Percentiles rank a stretch among this genome's conserved stretches.
Conservation (phyloP, 176 grass and related monocot species). For the Carex littledalei region DNA sequence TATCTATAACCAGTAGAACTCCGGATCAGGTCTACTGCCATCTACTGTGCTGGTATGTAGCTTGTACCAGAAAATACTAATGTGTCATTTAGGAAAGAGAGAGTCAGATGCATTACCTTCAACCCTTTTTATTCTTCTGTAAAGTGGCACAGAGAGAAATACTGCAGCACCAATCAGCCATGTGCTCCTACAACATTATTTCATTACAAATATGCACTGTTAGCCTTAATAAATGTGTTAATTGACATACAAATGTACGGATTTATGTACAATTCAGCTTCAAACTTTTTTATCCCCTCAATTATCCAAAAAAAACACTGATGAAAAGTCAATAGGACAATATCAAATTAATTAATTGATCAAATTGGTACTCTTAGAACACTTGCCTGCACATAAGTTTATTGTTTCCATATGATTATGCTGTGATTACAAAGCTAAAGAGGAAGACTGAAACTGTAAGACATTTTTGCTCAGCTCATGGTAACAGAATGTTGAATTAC, state of each 20-base stretch:
- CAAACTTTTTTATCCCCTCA: background rate
- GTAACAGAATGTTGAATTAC: background rate
- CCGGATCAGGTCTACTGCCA: background rate
- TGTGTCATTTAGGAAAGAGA: background rate
- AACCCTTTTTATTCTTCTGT: constrained; percentile 9
- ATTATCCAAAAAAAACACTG: background rate
- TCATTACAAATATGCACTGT: background rate
- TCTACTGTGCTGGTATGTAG: background rate
- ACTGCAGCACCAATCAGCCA: constrained; percentile 3
- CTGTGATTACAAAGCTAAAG: background rate
- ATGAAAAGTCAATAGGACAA: background rate
- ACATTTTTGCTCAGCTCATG: background rate
- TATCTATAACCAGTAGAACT: background rate
- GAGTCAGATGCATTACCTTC: background rate
- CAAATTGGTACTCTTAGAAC: background rate
- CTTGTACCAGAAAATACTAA: background rate
- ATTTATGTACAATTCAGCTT: background rate
- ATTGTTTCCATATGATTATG: background rate
- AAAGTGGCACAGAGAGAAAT: constrained; percentile 9
- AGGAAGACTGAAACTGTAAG: background rate
- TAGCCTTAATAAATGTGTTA: background rate
- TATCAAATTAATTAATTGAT: background rate
- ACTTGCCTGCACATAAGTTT: background rate
- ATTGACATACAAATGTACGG: background rate
- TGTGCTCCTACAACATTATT: constrained; percentile 5